phyloP scores from a whole-genome alignment of 2,329 filamentous ascomycete species.

The Aspergillus oerlinghausenensis region DNA sequence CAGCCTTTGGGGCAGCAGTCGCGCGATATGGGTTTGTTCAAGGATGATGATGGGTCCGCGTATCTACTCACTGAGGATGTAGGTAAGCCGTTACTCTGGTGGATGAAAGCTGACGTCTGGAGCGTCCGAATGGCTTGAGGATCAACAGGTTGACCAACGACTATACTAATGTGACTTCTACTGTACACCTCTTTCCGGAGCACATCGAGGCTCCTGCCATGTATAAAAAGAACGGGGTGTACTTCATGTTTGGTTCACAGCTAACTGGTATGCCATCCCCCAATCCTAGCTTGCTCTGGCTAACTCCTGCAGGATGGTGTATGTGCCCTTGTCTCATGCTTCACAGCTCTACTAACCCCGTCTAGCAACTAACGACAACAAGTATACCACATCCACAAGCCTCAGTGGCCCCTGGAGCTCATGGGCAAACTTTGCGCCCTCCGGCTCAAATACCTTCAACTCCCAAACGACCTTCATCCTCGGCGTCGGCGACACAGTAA shows the following conservation, averaged over 20 bases:
- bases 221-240: conserved; percentile 55
- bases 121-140: conserved; percentile 13
- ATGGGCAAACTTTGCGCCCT: conserved; percentile 54
- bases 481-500: conserved; percentile 26
- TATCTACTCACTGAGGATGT: conserved; percentile 63
- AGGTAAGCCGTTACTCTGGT: conserved; percentile 11
- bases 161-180: conserved; percentile 50
- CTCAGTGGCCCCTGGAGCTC: conserved; percentile 58
- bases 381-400: conserved; percentile 56
- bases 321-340: neutral
- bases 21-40: conserved; percentile 57
- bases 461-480: conserved; percentile 61
- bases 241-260: conserved; percentile 62
- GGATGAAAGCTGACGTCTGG: neutral
- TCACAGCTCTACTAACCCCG: neutral
- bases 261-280: conserved; percentile 31
- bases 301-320: conserved; percentile 9
- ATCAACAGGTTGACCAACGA: conserved; percentile 41
- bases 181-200: conserved; percentile 50
- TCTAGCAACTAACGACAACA: conserved; percentile 48
- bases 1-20: conserved; percentile 49
- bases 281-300: neutral
- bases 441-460: conserved; percentile 54
- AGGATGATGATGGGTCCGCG: conserved; percentile 57
- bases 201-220: conserved; percentile 59